Conservation (phyloP, 148 eudicot genomes). For the Limonium bicolor region DNA sequence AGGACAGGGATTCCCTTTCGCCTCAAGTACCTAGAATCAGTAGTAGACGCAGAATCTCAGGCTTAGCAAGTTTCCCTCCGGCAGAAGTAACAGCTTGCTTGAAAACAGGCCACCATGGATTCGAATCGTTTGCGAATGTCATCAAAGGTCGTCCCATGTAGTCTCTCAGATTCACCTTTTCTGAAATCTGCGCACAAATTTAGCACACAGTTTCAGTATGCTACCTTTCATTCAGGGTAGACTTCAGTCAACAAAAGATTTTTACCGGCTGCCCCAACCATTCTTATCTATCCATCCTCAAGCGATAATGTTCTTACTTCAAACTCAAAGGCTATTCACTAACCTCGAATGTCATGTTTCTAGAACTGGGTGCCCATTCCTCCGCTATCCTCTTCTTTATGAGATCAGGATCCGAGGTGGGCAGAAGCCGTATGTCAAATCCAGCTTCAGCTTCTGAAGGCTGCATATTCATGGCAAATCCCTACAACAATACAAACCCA, state of each 20-base stretch:
- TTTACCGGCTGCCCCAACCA: too few relatives aligned
- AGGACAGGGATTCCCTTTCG: slow-evolving; percentile 63
- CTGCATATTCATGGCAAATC: slow-evolving; percentile 95
- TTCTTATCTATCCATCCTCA: too few relatives aligned
- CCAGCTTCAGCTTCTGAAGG: slow-evolving; percentile 96
- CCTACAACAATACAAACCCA: slow-evolving; percentile 20
- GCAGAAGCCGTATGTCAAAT: slow-evolving; percentile 62
- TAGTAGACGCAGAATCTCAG: slow-evolving; percentile 77
- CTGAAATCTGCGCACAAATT: slow-evolving; percentile 26
- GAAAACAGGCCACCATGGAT: slow-evolving; percentile 88
- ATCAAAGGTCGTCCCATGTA: slow-evolving; percentile 57
- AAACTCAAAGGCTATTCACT: too few relatives aligned
- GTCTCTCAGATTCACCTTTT: slow-evolving; percentile 53
- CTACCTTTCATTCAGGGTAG: too few relatives aligned
- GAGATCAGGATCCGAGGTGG: slow-evolving; percentile 47
- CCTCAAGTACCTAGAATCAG: slow-evolving; percentile 67
- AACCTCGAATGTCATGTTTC: slow-evolving; percentile 82
- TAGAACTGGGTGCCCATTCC: slow-evolving; percentile 93
- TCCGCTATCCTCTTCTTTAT: slow-evolving; percentile 50
- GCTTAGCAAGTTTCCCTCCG: slow-evolving; percentile 69
- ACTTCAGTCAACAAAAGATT: too few relatives aligned
- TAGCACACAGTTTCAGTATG: too few relatives aligned
- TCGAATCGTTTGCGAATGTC: slow-evolving; percentile 56
- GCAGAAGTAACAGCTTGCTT: slow-evolving; percentile 44
- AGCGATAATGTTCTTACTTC: too few relatives aligned